Conservation (phyloP, 352 stramenopile genomes). For the Pythium insidiosum region DNA sequence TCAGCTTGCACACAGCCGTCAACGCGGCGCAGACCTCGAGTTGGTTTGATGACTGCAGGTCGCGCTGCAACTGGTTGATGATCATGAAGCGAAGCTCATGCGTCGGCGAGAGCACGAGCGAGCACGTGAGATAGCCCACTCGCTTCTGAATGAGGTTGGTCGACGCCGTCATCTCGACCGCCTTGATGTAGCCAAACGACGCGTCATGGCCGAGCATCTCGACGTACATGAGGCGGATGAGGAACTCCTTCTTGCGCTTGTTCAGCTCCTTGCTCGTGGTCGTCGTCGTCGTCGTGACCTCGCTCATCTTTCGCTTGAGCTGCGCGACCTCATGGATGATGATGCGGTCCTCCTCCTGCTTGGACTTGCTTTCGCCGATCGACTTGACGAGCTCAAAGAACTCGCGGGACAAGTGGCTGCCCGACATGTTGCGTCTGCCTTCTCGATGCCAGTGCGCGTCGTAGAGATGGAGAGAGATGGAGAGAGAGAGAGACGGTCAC, state of each 20-base stretch:
- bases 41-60: constrained; percentile 87
- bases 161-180: constrained; percentile 96
- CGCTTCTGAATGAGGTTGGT: constrained; percentile 98
- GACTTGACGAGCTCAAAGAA: constrained; percentile 99
- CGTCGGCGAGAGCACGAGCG: constrained; percentile 93
- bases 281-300: constrained; percentile 71
- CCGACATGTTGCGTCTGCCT: constrained; percentile 49
- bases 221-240: constrained; percentile 99
- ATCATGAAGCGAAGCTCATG: constrained; percentile 99
- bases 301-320: constrained; percentile 95
- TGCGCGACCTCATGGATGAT: constrained; percentile 94
- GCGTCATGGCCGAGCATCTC: constrained; percentile 99
- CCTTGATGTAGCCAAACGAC: constrained; percentile 99
- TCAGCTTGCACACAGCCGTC: constrained; percentile 92
- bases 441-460: too few relatives aligned
- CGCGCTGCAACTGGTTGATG: constrained; percentile 98
- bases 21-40: constrained; percentile 95
- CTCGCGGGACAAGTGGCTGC: constrained; percentile 91
- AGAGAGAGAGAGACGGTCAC: too few relatives aligned
- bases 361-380: constrained; percentile 99
- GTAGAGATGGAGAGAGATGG: too few relatives aligned
- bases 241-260: constrained; percentile 98
- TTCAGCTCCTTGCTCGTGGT: constrained; percentile 69
- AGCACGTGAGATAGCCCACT: constrained; percentile 94
- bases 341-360: constrained; percentile 99